These are phyloP conservation scores for Flammula alnicola DNA, from an alignment of 1,284 basidiomycete species.

Conservation along the genomic window DNA sequence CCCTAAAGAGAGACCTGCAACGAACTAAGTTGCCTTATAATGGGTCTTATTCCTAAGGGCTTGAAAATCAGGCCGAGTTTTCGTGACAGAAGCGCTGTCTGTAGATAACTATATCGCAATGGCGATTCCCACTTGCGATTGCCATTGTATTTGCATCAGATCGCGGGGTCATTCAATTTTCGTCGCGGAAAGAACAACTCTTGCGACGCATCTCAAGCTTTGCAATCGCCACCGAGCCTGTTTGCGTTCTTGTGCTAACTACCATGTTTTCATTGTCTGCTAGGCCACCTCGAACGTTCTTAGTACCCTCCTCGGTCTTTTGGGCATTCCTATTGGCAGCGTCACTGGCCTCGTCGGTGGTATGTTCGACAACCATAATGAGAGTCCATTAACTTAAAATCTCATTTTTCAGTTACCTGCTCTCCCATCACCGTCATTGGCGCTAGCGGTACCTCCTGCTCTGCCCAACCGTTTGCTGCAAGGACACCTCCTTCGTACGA, in stretches of 20 bases:
- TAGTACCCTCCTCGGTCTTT: slow-evolving; percentile 21
- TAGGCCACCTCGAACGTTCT: slow-evolving; percentile 7
- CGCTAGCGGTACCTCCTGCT: slow-evolving; percentile 25
- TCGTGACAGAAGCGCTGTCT: no score
- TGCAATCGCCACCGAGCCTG: slow-evolving; percentile 30
- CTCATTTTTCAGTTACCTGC: slow-evolving; percentile 22
- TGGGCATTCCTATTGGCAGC: slow-evolving; percentile 20
- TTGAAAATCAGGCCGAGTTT: no score
- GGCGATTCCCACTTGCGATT: no score
- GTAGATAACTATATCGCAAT: no score
- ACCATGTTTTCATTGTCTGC: no score
- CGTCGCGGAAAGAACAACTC: slow-evolving; percentile 17
- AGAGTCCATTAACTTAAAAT: not conserved
- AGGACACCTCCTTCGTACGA: slow-evolving; percentile 31
- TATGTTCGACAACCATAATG: slow-evolving; percentile 10
- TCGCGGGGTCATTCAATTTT: no score
- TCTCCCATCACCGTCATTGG: slow-evolving; percentile 25
- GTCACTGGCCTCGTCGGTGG: slow-evolving; percentile 26
- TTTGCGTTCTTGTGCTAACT: slow-evolving; percentile 18
- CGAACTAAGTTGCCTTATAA: no score
- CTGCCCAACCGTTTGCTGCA: slow-evolving; percentile 29
- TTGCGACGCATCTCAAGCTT: slow-evolving; percentile 34
- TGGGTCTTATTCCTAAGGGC: no score
- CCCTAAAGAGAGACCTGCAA: no score
- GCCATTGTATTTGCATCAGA: no score